Conservation (phyloP, 2,329 filamentous ascomycete species). For the Ilyonectria mors-panacis region DNA sequence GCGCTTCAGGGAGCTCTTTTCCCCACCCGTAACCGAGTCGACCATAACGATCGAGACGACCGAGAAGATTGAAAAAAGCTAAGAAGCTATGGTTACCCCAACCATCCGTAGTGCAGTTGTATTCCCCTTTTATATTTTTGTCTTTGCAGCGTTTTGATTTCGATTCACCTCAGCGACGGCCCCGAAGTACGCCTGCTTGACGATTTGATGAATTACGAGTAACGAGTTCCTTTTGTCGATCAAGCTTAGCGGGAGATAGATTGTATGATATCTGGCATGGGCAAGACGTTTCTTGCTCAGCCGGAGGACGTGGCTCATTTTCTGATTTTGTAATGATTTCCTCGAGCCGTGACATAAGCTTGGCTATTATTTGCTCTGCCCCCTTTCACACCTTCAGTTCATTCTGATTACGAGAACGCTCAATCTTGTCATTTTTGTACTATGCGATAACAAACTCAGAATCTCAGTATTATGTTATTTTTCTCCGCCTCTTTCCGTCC, state of each 20-base stretch:
- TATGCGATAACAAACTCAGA: conserved; percentile 45
- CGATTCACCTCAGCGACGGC: conserved; percentile 39
- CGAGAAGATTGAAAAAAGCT: conserved; percentile 32
- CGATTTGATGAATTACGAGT: conserved; percentile 46
- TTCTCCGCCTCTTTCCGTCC: conserved; percentile 36
- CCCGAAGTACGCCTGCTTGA: conserved; percentile 27
- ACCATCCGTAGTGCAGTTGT: conserved; percentile 19
- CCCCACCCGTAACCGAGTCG: conserved; percentile 38
- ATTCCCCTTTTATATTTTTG: conserved; percentile 21
- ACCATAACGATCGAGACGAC: conserved; percentile 28
- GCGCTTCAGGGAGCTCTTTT: conserved; percentile 61
- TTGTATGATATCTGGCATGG: conserved; percentile 44
- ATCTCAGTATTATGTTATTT: conserved; percentile 36
- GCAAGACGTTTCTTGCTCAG: conserved; percentile 30
- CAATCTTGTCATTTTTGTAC: conserved; percentile 42
- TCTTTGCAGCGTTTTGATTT: conserved; percentile 34
- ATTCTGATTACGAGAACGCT: conserved; percentile 46
- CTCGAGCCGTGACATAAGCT: conserved; percentile 34
- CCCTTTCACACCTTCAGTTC: conserved; percentile 22
- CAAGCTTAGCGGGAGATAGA: conserved; percentile 38
- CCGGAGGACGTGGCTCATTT: conserved; percentile 28
- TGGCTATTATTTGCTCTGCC: conserved; percentile 27
- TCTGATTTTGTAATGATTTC: conserved; percentile 33
- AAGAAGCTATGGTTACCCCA: conserved; percentile 1
- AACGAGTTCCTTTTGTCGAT: conserved; percentile 42